Evolutionary conservation across 164 flowering plant genomes (phyloP).

Genomic region (Chimonanthus salicifolius): DNA sequence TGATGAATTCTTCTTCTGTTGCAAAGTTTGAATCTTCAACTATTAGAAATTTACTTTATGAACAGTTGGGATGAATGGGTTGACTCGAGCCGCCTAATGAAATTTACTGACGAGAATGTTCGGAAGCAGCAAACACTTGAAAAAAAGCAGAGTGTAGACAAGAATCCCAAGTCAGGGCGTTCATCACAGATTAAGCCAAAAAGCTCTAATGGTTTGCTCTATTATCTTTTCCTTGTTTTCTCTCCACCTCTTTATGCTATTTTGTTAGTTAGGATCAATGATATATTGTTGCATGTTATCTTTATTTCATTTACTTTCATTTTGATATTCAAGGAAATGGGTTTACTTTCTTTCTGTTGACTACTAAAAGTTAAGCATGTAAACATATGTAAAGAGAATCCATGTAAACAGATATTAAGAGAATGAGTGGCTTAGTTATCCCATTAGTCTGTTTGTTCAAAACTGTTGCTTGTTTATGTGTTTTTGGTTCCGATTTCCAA

Average conservation of each 20-base stretch:
- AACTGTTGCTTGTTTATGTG: neutral
- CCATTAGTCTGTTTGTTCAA: too few species aligned
- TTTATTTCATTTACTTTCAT: neutral
- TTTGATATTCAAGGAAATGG: neutral
- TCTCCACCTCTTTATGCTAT: neutral
- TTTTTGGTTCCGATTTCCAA: neutral
- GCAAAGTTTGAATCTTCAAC: neutral
- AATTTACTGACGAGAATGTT: conserved; percentile 47
- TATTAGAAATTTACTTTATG: conserved; percentile 7
- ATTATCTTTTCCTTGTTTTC: conserved; percentile 1
- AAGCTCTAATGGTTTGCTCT: conserved; percentile 43
- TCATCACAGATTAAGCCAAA: conserved; percentile 45
- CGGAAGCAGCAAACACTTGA: conserved; percentile 33
- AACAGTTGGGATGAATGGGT: conserved; percentile 93
- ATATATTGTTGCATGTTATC: neutral
- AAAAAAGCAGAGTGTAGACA: conserved; percentile 33
- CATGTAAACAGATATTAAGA: neutral
- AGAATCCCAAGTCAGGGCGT: conserved; percentile 47
- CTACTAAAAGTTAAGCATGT: neutral
- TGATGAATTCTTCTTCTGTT: neutral
- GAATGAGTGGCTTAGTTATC: neutral
- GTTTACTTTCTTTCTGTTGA: neutral
- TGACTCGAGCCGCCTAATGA: conserved; percentile 47
- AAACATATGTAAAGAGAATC: neutral
- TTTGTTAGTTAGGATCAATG: too few species aligned